Evolutionary conservation across 306 rosid genomes (phyloP).

Genomic region (cucumber (Cucumis sativus)): DNA sequence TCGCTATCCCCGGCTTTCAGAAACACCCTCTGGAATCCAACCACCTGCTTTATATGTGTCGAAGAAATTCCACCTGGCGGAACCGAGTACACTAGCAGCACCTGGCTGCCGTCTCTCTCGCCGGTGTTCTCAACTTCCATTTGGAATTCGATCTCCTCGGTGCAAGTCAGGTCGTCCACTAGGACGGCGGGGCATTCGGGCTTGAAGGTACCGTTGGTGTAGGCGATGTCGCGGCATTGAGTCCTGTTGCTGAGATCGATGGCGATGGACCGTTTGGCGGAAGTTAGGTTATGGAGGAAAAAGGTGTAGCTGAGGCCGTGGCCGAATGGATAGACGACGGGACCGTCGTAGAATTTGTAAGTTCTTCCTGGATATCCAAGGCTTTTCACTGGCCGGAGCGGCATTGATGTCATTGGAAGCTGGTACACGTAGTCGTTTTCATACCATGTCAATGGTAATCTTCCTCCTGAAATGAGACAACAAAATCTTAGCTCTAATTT

Average conservation of each 20-base stretch:
- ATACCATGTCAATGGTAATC: constrained; percentile 27
- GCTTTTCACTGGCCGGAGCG: constrained; percentile 14
- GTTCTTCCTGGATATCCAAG: constrained; percentile 25
- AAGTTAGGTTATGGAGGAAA: constrained; percentile 7
- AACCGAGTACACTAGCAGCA: constrained; percentile 16
- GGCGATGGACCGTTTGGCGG: constrained; percentile 2
- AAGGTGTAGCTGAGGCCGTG: constrained; percentile 23
- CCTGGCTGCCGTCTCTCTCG: constrained; percentile 8
- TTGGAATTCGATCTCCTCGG: not conserved
- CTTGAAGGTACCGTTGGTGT: not conserved
- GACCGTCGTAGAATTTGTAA: constrained; percentile 23
- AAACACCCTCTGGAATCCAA: constrained; percentile 20
- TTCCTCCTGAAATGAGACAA: constrained; percentile 16
- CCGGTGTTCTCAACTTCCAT: constrained; percentile 16
- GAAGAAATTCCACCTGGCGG: constrained; percentile 12
- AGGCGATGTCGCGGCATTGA: constrained; percentile 14
- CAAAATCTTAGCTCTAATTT: not conserved
- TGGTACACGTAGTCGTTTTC: constrained; percentile 8
- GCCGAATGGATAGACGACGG: constrained; percentile 22
- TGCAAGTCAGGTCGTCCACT: constrained; percentile 8
- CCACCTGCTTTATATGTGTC: constrained; percentile 16
- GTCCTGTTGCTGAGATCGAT: not conserved
- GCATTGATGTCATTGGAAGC: constrained; percentile 24
- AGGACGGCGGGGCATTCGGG: constrained; percentile 12
- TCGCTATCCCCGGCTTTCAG: constrained; percentile 5